phyloP scores from a whole-genome alignment of 352 stramenopile species.

The Globisporangium okanoganense region DNA sequence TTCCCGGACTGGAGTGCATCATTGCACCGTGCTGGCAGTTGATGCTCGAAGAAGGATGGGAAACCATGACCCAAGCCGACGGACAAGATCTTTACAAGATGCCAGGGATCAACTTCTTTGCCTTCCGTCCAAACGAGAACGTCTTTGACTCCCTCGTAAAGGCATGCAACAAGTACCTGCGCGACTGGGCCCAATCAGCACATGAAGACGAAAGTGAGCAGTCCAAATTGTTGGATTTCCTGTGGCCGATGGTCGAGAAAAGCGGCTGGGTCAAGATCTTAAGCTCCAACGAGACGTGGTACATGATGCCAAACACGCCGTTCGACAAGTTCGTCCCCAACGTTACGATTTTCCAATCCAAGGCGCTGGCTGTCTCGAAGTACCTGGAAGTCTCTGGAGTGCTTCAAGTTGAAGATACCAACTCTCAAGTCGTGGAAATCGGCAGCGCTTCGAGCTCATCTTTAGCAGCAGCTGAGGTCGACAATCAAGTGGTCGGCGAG shows the following conservation, averaged over 20 bases:
- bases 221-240: constrained; percentile 33
- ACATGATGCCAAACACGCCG: constrained; percentile 54
- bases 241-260: constrained; percentile 55
- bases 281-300: constrained; percentile 47
- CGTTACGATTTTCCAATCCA: constrained; percentile 69
- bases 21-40: constrained; percentile 44
- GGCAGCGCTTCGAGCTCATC: neutral
- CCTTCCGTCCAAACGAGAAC: constrained; percentile 67
- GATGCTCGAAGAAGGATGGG: constrained; percentile 60
- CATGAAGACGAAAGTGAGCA: constrained; percentile 18
- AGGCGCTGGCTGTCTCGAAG: constrained; percentile 53
- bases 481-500: constrained; percentile 11
- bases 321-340: constrained; percentile 74
- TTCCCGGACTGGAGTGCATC: constrained; percentile 23
- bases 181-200: constrained; percentile 27
- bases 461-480: neutral
- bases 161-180: constrained; percentile 48
- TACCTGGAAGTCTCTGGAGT: constrained; percentile 39
- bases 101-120: constrained; percentile 60
- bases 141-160: constrained; percentile 73
- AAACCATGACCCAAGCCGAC: constrained; percentile 49
- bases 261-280: constrained; percentile 60
- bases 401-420: constrained; percentile 1
- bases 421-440: neutral
- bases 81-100: constrained; percentile 64